These are phyloP conservation scores for Tubosaeta sp. DNA, from an alignment of 768 basidiomycete species.

Conservation along the genomic window DNA sequence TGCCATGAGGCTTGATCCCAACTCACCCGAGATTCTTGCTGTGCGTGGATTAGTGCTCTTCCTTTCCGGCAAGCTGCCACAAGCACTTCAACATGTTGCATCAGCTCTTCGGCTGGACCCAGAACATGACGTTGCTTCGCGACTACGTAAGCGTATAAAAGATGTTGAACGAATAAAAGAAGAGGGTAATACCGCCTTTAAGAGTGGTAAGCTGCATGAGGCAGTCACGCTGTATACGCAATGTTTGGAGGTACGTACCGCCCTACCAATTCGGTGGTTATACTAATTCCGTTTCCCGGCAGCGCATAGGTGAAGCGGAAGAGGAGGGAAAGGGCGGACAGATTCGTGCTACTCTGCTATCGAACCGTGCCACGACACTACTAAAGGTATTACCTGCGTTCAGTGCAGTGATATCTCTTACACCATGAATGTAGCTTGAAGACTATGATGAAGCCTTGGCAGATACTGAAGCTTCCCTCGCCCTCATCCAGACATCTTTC, in stretches of 20 bases:
- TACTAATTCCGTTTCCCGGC: constrained; percentile 1
- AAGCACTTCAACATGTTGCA: constrained; percentile 65
- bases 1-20: constrained; percentile 63
- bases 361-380: constrained; percentile 80
- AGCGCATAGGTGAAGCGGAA: constrained; percentile 63
- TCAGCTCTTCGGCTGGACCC: constrained; percentile 78
- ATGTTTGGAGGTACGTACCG: constrained; percentile 55
- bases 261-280: neutral
- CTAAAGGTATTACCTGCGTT: constrained; percentile 49
- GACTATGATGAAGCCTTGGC: constrained; percentile 62
- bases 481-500: constrained; percentile 61
- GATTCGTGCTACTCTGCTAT: constrained; percentile 73
- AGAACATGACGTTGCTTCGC: constrained; percentile 64
- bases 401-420: neutral
- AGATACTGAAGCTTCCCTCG: constrained; percentile 68
- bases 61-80: constrained; percentile 62
- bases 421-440: constrained; percentile 44
- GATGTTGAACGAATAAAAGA: constrained; percentile 82
- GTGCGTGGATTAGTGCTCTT: constrained; percentile 79
- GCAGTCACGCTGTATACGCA: constrained; percentile 69
- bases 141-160: constrained; percentile 72
- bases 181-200: constrained; percentile 78
- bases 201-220: constrained; percentile 50
- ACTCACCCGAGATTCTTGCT: constrained; percentile 75
- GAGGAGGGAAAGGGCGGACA: constrained; percentile 79